Base-by-base conservation (phyloP, 176 grass and related monocot genomes). In the Neostapfia colusana region DNA sequence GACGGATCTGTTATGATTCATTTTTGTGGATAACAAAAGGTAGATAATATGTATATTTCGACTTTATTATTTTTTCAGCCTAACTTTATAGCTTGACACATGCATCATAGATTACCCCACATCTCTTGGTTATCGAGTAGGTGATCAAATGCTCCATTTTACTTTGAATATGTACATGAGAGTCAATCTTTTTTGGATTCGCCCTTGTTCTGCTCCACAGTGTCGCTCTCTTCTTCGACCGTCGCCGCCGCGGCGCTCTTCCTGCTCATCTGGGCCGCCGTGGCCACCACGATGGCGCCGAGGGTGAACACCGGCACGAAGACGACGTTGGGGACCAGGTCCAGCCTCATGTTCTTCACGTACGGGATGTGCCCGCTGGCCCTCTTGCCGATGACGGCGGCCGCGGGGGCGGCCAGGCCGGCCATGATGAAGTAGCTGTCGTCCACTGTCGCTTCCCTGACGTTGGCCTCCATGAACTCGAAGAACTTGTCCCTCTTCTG, bases 271-370 rank as follows among this genome's bases (percentile, higher is more conserved):
- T 90, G 83, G 23, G 88, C 0, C 0, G 63, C 48, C 16, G 76
- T 85, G 21, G 67, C 80, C 8, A 48, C 85, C 6, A 86, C 25
- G 46, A 98, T 42, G 57, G 82, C 82, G 0, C 71, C 0, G 11
- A 98, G 46, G 2, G 95, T 94, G 62, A 20, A 57, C 10, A 82
- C 0, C 7, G 95, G 95, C 24, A 92, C 95, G 9, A 94, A 86
- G 24, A 92, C 27, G 7, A 88, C 63, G 79, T 98, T 80, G 31
- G 95, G 95, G 56, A 98, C 6, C 41, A 77, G 14, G 25, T 97
- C 27, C 71, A 97, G 77, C 87, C 69, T 87, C 61, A 97, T 70
- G 56, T 34, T 83, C 86, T 98, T 94, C 5, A 85, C 73, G 26
- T 57, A 83, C 0, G 85, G 87, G 26, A 90, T 57, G 59, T 69